Evolutionary conservation across 208 protist genomes (phyloP), one percentile per base, ranked within the genome.

Genomic region (Jaenimonas drosophilae): DNA sequence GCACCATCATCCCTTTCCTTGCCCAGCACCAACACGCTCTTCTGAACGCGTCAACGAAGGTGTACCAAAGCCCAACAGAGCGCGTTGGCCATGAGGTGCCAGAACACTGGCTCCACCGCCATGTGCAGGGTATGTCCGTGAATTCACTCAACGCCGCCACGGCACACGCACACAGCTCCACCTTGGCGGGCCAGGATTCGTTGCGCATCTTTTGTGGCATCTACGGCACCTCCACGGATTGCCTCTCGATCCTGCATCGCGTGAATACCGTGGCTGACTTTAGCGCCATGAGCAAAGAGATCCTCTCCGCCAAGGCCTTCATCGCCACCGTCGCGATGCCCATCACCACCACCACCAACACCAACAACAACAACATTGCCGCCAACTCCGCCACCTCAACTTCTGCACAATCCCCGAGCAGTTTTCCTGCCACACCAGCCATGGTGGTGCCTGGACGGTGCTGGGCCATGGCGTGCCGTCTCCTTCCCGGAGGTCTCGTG

Each of bases 191-290:
- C n/a, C n/a, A n/a, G n/a, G 84, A 92, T 58, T 65, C 64, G 43
- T 56, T 92, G 20, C 64, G 78, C 3, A 74, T 92, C 14, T 85
- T 66, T 46, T 82, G 68, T 64, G 80, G 67, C 21, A 77, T 92
- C 36, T 73, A 74, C 54, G 67, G 49, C 31, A 59, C 20, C 54
- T 59, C 11, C 56, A 77, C 19, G 40, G n/a, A n/a, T n/a, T n/a
- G n/a, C n/a, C n/a, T n/a, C n/a, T n/a, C n/a, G n/a, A n/a, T n/a
- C n/a, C n/a, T n/a, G n/a, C n/a, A n/a, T n/a, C n/a, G n/a, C n/a
- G n/a, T n/a, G n/a, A n/a, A n/a, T n/a, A n/a, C n/a, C n/a, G n/a
- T n/a, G n/a, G n/a, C n/a, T n/a, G n/a, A n/a, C n/a, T n/a, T n/a
- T n/a, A n/a, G n/a, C n/a, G n/a, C n/a, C n/a, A n/a, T n/a, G n/a